phyloP scores from a whole-genome alignment of 441 rosid species.

The Gossypium armourianum region DNA sequence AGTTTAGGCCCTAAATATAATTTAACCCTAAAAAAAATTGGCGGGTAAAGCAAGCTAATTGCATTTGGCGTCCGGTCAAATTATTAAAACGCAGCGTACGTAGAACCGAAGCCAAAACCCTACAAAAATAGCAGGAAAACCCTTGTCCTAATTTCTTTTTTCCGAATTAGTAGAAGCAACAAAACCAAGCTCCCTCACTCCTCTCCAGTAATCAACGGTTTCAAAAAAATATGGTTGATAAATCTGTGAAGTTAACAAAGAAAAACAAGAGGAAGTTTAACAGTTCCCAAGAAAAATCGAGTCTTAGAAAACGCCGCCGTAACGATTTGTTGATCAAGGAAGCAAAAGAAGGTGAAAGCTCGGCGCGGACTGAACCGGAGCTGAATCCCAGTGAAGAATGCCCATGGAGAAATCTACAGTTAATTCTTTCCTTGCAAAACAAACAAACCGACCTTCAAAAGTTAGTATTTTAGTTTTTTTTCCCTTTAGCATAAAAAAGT shows the following conservation, averaged over 20 bases:
- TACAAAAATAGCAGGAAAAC: background rate
- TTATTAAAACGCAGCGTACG: background rate
- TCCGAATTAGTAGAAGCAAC: background rate
- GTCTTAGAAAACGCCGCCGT: conserved; percentile 22
- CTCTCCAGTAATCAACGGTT: background rate
- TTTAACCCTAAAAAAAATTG: background rate
- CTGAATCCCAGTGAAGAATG: conserved; percentile 22
- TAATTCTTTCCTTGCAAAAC: conserved; percentile 48
- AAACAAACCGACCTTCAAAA: conserved; percentile 36
- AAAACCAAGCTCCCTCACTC: background rate
- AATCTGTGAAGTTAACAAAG: conserved; percentile 16
- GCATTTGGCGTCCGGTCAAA: background rate
- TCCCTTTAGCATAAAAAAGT: background rate
- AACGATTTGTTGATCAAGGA: conserved; percentile 22
- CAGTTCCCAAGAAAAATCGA: conserved; percentile 17
- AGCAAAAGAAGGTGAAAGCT: conserved; percentile 13
- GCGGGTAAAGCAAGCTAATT: background rate
- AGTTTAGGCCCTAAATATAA: too few relatives aligned
- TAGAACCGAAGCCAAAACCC: conserved; percentile 12
- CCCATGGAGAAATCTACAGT: conserved; percentile 68
- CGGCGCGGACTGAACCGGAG: conserved; percentile 15
- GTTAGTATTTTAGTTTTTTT: conserved; percentile 30
- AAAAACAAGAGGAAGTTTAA: conserved; percentile 35
- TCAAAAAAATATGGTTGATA: conserved; percentile 25
- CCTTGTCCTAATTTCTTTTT: background rate